Percentiles rank a stretch among this genome's conserved stretches.
Evolutionary conservation across 345 rosid species (phyloP).

Genomic region (Viola odorata): DNA sequence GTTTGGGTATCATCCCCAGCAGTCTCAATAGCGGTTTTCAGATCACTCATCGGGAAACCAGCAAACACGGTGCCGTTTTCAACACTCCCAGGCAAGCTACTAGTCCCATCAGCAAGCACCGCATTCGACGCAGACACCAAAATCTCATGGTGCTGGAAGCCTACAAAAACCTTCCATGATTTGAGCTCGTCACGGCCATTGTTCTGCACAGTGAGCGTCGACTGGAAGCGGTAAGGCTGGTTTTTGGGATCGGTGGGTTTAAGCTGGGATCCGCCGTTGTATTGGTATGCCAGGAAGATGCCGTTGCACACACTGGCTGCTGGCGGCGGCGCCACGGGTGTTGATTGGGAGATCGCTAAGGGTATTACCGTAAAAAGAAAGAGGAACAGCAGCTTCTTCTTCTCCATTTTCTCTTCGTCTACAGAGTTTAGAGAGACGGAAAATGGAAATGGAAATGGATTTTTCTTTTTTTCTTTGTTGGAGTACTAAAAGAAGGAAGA

Average conservation of each 20-base stretch:
- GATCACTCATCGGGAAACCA: slow-evolving; percentile 67
- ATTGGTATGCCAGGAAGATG: slow-evolving; percentile 56
- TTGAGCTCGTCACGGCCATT: slow-evolving; percentile 62
- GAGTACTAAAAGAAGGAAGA: neutral
- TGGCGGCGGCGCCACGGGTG: slow-evolving; percentile 37
- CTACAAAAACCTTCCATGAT: slow-evolving; percentile 73
- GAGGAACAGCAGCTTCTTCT: slow-evolving; percentile 10
- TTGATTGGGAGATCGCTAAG: slow-evolving; percentile 35
- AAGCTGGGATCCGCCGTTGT: slow-evolving; percentile 44
- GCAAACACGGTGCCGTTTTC: slow-evolving; percentile 79
- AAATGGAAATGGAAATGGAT: neutral
- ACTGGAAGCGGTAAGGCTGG: slow-evolving; percentile 88
- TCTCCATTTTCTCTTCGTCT: slow-evolving; percentile 17
- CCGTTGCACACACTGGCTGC: slow-evolving; percentile 62
- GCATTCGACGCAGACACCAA: slow-evolving; percentile 75
- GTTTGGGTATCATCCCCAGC: slow-evolving; percentile 90
- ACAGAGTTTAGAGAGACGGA: neutral
- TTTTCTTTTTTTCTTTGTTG: neutral
- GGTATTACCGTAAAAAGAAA: slow-evolving; percentile 16
- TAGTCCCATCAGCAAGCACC: slow-evolving; percentile 56
- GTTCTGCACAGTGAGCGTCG: slow-evolving; percentile 63
- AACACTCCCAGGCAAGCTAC: slow-evolving; percentile 56
- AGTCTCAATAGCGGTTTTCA: slow-evolving; percentile 84
- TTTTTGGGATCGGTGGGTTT: slow-evolving; percentile 47
- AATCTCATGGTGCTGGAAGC: slow-evolving; percentile 62